Evolutionary conservation across 306 rosid species (phyloP), one percentile per base, ranked within the genome.

Genomic region (Heteromeles arbutifolia): DNA sequence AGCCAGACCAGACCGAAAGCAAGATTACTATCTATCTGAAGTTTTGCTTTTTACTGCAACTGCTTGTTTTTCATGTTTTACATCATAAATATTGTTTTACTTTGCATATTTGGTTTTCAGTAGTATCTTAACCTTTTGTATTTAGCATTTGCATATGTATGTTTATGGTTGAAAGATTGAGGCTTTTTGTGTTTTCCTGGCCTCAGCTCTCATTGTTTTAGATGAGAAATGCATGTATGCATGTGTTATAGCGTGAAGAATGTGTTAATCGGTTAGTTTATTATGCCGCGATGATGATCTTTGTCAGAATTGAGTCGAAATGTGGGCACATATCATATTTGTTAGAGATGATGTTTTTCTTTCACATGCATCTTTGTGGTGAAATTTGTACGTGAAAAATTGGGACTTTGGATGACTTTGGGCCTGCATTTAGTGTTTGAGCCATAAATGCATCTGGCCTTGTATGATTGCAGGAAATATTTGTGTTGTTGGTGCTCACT

Each of bases 1-100:
- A 45, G 52, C 18, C 13, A 14, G 52, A 1, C 72, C 87, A 69
- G 80, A 75, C 86, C 25, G 96, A 90, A 79, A 92, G 92, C 98
- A 95, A 95, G 98, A 97, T 95, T 73, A 34, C 77, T 74, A 28
- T 80, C 74, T 45, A 45, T 45, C 52, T 6, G 15, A 4, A 45
- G 18, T 45, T 45, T 18, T 13, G 5, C 37, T 32, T 32, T 32
- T 32, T 45, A 45, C 52, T 13, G 52, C 52, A 45, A 45, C 14
- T 45, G 52, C 19, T 45, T 45, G 52, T 6, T 45, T 45, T 44
- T 45, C 18, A 45, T 45, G 52, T n/a, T 45, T 4, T 45, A 4
- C 52, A 14, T 15, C 52, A 45, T 45, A 13, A 14, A 13, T 18
- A 4, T 45, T 45, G 26, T 74, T 63, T 37, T 37, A 8, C 10